Evolutionary conservation across 805 yeast genomes (phyloP).

Genomic region (Clavispora phyllophila): DNA sequence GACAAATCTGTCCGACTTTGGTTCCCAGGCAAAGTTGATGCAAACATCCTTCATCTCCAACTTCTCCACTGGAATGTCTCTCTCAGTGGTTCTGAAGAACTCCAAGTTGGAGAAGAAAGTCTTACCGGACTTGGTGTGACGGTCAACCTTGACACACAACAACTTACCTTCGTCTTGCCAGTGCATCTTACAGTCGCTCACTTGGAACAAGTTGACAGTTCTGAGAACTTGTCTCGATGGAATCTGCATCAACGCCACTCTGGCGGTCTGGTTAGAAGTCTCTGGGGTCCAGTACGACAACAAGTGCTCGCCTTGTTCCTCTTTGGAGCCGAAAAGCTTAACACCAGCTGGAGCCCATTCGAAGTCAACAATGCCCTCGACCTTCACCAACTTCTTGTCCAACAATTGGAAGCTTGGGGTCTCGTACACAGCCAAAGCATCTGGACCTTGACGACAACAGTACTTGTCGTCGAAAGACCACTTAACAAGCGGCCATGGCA

Average conservation of each 20-base stretch:
- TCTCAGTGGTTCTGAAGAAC: conserved; percentile 81
- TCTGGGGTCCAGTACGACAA: conserved; percentile 98
- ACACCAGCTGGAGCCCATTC: conserved; percentile 93
- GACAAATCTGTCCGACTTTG: conserved; percentile 81
- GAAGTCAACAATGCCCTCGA: conserved; percentile 83
- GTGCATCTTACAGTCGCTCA: conserved; percentile 79
- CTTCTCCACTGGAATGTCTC: conserved; percentile 90
- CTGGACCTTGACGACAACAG: conserved; percentile 94
- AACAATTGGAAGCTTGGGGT: conserved; percentile 70
- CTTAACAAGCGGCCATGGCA: conserved; percentile 94
- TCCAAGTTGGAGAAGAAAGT: conserved; percentile 87
- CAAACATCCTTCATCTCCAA: conserved; percentile 89
- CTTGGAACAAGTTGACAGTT: conserved; percentile 92
- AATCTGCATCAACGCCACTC: conserved; percentile 84
- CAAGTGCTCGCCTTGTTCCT: conserved; percentile 55
- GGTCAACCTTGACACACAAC: conserved; percentile 91
- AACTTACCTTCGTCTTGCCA: conserved; percentile 89
- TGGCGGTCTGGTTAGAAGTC: conserved; percentile 84
- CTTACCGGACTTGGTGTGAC: conserved; percentile 94
- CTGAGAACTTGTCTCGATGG: conserved; percentile 80
- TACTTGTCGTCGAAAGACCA: conserved; percentile 92
- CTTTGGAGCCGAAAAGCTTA: conserved; percentile 51
- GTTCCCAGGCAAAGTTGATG: conserved; percentile 92
- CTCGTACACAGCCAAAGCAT: conserved; percentile 87
- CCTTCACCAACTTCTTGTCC: conserved; percentile 79